A percentile compares a stretch with the other conserved stretches of the same genome.
These are phyloP conservation scores for Lithohypha guttulata DNA, from an alignment of 2,329 filamentous ascomycete species.

Conservation along the genomic window DNA sequence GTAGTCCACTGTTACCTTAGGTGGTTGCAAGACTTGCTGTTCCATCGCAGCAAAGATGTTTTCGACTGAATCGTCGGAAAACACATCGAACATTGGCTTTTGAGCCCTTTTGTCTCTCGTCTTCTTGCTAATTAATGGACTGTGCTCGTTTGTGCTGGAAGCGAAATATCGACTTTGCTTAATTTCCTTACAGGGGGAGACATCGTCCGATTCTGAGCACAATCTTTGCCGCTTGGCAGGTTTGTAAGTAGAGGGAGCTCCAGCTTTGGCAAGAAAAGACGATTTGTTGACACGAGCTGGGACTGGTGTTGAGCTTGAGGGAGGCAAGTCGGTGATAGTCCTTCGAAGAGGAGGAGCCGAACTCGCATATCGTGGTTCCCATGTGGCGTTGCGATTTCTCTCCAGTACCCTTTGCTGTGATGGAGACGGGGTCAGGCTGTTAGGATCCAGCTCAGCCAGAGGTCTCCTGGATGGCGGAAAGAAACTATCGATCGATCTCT, in stretches of 20 bases:
- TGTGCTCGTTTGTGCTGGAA: conserved; percentile 25
- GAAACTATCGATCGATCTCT: conserved; percentile 52
- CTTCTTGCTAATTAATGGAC: conserved; percentile 30
- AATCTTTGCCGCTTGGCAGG: conserved; percentile 42
- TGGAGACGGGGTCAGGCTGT: conserved; percentile 55
- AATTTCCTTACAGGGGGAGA: conserved; percentile 25
- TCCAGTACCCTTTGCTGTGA: conserved; percentile 51
- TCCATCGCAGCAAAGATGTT: conserved; percentile 39
- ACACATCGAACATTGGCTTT: conserved; percentile 38
- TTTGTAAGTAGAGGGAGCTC: conserved; percentile 33
- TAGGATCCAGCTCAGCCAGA: conserved; percentile 57
- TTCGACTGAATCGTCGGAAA: conserved; percentile 43
- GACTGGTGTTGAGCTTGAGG: conserved; percentile 29
- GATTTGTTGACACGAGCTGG: conserved; percentile 32
- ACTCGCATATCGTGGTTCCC: conserved; percentile 43
- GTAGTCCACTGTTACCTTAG: neutral
- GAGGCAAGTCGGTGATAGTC: conserved; percentile 21
- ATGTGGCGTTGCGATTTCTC: conserved; percentile 42
- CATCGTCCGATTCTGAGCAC: conserved; percentile 37
- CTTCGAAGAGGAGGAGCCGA: conserved; percentile 27
- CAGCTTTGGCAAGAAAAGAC: conserved; percentile 30
- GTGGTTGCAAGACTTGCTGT: conserved; percentile 19
- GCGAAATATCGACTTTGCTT: conserved; percentile 41
- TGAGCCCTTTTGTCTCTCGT: conserved; percentile 31
- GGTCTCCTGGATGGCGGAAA: conserved; percentile 55